These are phyloP conservation scores for Pneumocystis canis DNA, from an alignment of 1,139 yeast species.

Conservation along the genomic window DNA sequence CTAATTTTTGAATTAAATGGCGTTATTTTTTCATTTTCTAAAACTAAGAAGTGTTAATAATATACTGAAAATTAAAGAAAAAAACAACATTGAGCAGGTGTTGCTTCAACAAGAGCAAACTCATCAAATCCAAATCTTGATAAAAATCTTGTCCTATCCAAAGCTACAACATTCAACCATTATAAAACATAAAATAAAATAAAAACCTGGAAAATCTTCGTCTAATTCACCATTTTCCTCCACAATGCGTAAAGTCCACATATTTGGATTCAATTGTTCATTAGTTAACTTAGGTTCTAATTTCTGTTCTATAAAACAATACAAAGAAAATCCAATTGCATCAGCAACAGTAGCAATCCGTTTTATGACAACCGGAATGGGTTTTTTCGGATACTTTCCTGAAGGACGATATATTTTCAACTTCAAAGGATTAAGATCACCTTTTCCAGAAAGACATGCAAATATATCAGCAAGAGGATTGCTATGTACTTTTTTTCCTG, in stretches of 20 bases:
- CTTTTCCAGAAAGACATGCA: constrained; percentile 28
- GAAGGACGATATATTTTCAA: constrained; percentile 29
- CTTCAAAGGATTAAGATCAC: constrained; percentile 24
- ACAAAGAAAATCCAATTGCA: constrained; percentile 31
- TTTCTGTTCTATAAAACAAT: constrained; percentile 22
- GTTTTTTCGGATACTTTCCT: constrained; percentile 22
- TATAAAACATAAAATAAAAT: background rate
- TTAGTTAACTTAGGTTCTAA: constrained; percentile 23
- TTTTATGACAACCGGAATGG: constrained; percentile 28
- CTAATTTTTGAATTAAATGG: background rate
- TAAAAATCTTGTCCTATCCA: constrained; percentile 29
- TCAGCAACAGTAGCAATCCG: constrained; percentile 28
- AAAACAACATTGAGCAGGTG: constrained; percentile 21
- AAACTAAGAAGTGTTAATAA: constrained; percentile 20
- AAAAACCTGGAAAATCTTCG: constrained; percentile 29
- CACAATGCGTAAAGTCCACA: constrained; percentile 31
- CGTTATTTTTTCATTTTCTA: constrained; percentile 5
- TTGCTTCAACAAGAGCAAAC: constrained; percentile 31
- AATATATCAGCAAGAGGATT: constrained; percentile 30
- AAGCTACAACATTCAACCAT: constrained; percentile 17
- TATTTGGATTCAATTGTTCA: constrained; percentile 24
- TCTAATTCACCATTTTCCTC: constrained; percentile 37
- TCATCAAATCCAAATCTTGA: constrained; percentile 32
- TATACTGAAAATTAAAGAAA: constrained; percentile 19
- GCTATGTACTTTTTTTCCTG: constrained; percentile 16